Evolutionary conservation across 2,329 filamentous ascomycete species (phyloP).

Genomic region (Penicillium hordei): DNA sequence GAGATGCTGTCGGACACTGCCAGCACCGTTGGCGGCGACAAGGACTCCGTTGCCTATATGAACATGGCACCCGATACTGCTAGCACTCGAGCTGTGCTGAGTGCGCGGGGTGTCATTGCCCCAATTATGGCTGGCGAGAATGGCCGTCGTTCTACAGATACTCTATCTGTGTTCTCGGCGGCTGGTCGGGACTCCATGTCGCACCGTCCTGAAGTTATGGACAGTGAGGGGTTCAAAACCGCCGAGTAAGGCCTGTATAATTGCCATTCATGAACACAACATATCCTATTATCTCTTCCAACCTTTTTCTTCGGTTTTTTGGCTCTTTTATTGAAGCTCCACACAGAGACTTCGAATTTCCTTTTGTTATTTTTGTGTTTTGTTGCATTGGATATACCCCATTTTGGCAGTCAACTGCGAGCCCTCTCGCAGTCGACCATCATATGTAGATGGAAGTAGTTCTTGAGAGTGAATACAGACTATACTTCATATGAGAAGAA

Average conservation of each 20-base stretch:
- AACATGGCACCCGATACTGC: slow-evolving; percentile 24
- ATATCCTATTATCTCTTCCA: background rate
- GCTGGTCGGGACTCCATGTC: slow-evolving; percentile 10
- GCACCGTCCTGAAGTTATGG: slow-evolving; percentile 29
- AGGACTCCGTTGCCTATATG: slow-evolving; percentile 22
- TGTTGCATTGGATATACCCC: slow-evolving; percentile 5
- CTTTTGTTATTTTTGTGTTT: background rate
- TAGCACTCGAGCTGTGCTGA: slow-evolving; percentile 32
- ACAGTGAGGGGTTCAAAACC: slow-evolving; percentile 33
- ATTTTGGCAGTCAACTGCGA: background rate
- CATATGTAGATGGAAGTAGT: background rate
- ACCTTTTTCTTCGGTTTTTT: background rate
- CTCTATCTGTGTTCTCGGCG: slow-evolving; percentile 18
- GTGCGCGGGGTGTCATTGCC: slow-evolving; percentile 31
- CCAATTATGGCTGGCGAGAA: slow-evolving; percentile 19
- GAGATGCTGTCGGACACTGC: slow-evolving; percentile 29
- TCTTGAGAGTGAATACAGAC: background rate
- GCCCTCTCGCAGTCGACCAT: background rate
- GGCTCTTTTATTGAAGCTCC: background rate
- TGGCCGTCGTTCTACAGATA: slow-evolving; percentile 27
- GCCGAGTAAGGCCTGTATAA: slow-evolving; percentile 22
- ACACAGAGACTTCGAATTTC: background rate
- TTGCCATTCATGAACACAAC: background rate
- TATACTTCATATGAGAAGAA: background rate
- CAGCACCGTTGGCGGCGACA: slow-evolving; percentile 33